Conservation (phyloP, 139 green algal genomes). For the Chlamydomonas incerta region DNA sequence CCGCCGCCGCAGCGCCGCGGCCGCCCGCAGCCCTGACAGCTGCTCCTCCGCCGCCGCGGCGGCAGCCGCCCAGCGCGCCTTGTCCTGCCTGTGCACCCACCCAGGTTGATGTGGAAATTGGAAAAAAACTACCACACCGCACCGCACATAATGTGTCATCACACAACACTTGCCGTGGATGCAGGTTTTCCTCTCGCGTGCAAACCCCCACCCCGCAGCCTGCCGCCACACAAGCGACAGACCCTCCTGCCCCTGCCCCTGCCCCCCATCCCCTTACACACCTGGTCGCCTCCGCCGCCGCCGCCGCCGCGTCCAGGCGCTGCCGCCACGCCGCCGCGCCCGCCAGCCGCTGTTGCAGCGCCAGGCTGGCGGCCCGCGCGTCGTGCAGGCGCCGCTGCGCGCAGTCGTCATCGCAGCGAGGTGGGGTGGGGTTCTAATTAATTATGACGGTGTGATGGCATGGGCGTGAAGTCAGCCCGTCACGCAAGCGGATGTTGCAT, state of each 20-base stretch:
- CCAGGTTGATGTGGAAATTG: too few relatives aligned
- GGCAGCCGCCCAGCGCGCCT: background rate
- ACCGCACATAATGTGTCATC: too few relatives aligned
- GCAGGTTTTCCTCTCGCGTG: too few relatives aligned
- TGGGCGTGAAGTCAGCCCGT: too few relatives aligned
- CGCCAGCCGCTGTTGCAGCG: slow-evolving; percentile 6
- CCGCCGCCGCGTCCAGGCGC: background rate
- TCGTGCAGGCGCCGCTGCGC: background rate
- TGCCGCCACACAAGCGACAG: too few relatives aligned
- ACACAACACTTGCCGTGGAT: too few relatives aligned
- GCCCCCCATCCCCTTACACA: background rate
- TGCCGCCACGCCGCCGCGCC: background rate
- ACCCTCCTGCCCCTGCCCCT: background rate
- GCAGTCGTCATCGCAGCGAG: background rate
- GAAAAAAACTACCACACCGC: too few relatives aligned
- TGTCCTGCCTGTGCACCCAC: background rate
- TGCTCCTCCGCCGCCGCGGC: background rate
- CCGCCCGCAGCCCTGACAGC: background rate
- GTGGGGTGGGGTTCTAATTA: too few relatives aligned
- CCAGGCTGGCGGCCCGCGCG: background rate
- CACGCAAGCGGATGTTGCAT: too few relatives aligned
- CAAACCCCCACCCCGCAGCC: too few relatives aligned
- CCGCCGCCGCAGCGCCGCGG: background rate
- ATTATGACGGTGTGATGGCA: too few relatives aligned
- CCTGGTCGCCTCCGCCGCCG: background rate